Evolutionary conservation across 495 filamentous ascomycete species (phyloP).

Genomic region (Lepidopterella palustris): DNA sequence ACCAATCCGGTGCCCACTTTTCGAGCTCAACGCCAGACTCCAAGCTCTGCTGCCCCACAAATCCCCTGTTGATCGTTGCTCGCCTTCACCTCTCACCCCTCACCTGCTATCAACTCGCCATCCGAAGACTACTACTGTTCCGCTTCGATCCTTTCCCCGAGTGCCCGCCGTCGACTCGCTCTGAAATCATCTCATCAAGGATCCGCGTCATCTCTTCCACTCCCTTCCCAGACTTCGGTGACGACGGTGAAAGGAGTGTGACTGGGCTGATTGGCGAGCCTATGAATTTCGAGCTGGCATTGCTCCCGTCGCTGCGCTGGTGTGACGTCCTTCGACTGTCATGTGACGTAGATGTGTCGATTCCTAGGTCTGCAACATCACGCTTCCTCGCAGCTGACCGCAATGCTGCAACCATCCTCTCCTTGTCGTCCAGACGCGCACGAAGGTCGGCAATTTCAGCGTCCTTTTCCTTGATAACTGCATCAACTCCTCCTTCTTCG

Average conservation of each 20-base stretch:
- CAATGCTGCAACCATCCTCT: constrained; percentile 83
- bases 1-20: not conserved
- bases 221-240: constrained; percentile 50
- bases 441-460: constrained; percentile 87
- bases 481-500: constrained; percentile 60
- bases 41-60: not conserved
- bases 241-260: constrained; percentile 6
- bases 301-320: constrained; percentile 34
- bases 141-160: constrained; percentile 13
- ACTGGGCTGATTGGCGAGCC: constrained; percentile 23
- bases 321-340: constrained; percentile 35
- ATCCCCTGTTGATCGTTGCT: not conserved
- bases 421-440: constrained; percentile 89
- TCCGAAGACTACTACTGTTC: constrained; percentile 19
- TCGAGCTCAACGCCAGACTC: not conserved
- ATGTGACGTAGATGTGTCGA: constrained; percentile 37
- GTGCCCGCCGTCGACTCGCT: constrained; percentile 56
- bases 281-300: constrained; percentile 28
- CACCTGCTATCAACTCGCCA: constrained; percentile 15
- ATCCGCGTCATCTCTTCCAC: constrained; percentile 85
- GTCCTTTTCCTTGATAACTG: constrained; percentile 80
- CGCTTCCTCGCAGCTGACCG: constrained; percentile 81
- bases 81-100: not conserved
- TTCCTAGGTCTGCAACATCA: constrained; percentile 66
- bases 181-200: constrained; percentile 91